phyloP scores from a whole-genome alignment of 768 basidiomycete species.

The Leucosporidium scottii region DNA sequence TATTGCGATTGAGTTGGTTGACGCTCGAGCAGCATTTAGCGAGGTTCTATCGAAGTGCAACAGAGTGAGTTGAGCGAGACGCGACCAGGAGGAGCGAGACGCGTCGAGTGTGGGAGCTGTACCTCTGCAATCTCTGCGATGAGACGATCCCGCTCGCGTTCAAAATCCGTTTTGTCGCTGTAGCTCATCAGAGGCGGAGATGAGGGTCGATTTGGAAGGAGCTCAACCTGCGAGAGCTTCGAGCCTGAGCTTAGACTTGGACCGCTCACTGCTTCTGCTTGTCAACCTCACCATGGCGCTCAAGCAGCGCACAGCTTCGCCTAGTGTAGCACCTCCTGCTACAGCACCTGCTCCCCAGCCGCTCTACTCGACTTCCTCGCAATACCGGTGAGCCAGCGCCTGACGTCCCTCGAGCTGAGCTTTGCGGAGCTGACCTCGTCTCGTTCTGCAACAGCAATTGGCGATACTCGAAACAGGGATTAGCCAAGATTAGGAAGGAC shows the following conservation, averaged over 20 bases:
- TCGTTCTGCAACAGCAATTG: slow-evolving; percentile 57
- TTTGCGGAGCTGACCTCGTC: neutral
- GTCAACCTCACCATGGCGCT: neutral
- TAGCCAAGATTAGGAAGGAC: slow-evolving; percentile 55
- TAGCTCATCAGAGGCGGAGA: slow-evolving; percentile 6
- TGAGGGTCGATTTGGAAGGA: too few species aligned
- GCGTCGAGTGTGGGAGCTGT: neutral
- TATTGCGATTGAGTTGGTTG: slow-evolving; percentile 34
- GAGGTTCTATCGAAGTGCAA: slow-evolving; percentile 16
- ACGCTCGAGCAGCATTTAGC: slow-evolving; percentile 13
- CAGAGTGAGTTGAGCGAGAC: neutral
- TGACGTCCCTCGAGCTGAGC: neutral
- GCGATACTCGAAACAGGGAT: slow-evolving; percentile 69
- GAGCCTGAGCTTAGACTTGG: too few species aligned
- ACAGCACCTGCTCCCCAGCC: neutral
- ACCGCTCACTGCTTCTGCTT: neutral
- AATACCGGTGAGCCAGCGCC: neutral
- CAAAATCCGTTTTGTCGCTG: slow-evolving; percentile 13
- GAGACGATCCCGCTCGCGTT: slow-evolving; percentile 23
- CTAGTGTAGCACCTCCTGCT: neutral
- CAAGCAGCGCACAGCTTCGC: too few species aligned
- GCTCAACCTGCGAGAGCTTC: too few species aligned
- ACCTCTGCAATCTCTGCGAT: slow-evolving; percentile 29
- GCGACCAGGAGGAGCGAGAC: neutral
- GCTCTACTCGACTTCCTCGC: neutral